Conservation (phyloP, 1,284 basidiomycete genomes). For the Hymenochaete sp. region DNA sequence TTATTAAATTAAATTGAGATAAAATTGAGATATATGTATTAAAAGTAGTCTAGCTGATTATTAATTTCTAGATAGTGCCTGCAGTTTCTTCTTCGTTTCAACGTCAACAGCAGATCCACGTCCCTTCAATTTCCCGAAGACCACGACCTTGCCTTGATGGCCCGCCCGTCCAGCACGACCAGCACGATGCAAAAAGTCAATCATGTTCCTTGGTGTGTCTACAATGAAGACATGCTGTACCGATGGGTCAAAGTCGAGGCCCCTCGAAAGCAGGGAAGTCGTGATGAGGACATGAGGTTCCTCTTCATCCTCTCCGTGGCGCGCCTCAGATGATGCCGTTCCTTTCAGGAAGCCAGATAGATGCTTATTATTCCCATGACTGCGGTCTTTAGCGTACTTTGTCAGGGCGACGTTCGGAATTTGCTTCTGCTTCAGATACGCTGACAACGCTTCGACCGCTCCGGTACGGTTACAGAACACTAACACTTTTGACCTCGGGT, state of each 20-base stretch:
- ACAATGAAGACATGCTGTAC: conserved; percentile 77
- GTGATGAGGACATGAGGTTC: conserved; percentile 71
- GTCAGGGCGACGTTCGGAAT: conserved; percentile 61
- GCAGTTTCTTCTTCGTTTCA: conserved; percentile 43
- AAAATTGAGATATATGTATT: no score
- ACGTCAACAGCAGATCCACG: conserved; percentile 37
- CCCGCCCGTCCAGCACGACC: conserved; percentile 74
- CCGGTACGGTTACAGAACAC: conserved; percentile 74
- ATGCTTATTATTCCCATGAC: conserved; percentile 63
- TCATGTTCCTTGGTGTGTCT: conserved; percentile 77
- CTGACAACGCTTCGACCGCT: conserved; percentile 53
- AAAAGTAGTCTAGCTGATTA: no score
- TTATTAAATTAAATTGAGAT: no score
- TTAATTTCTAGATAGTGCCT: conserved; percentile 26
- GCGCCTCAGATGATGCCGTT: conserved; percentile 19
- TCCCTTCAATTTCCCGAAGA: conserved; percentile 59
- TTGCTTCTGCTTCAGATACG: conserved; percentile 49
- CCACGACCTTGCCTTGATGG: conserved; percentile 51
- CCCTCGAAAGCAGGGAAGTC: conserved; percentile 85
- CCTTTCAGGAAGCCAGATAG: conserved; percentile 61
- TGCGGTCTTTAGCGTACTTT: conserved; percentile 44
- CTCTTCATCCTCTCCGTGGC: conserved; percentile 19
- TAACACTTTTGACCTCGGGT: conserved; percentile 50
- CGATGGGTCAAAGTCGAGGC: conserved; percentile 74
- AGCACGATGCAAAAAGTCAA: conserved; percentile 86